phyloP scores from a whole-genome alignment of 2,329 filamentous ascomycete species.

The Apiospora pterosperma region DNA sequence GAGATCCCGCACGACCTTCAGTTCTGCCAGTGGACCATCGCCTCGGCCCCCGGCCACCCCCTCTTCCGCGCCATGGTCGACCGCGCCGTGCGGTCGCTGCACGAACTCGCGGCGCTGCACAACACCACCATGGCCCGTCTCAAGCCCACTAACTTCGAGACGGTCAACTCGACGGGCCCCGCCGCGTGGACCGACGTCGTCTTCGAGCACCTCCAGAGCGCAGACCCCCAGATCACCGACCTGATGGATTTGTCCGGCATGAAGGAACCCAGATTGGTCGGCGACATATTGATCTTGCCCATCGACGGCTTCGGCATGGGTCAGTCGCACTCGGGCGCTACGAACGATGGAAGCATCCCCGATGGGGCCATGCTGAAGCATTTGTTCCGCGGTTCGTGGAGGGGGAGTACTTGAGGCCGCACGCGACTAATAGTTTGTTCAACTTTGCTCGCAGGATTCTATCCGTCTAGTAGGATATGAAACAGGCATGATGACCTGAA shows the following conservation, averaged over 20 bases:
- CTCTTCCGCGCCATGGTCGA: conserved; percentile 24
- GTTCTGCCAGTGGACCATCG: conserved; percentile 34
- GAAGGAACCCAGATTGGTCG: conserved; percentile 10
- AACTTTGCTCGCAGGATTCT: not conserved
- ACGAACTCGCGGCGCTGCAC: conserved; percentile 11
- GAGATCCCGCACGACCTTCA: conserved; percentile 26
- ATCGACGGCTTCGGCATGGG: conserved; percentile 27
- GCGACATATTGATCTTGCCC: conserved; percentile 20
- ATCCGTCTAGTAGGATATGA: not conserved
- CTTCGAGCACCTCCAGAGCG: conserved; percentile 21
- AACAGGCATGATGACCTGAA: not conserved
- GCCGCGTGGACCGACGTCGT: conserved; percentile 30
- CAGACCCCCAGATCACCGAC: conserved; percentile 15
- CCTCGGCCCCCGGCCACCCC: conserved; percentile 28
- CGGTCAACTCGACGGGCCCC: conserved; percentile 29
- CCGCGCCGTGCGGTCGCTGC: conserved; percentile 18
- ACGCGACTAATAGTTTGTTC: not conserved
- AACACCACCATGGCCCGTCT: conserved; percentile 10
- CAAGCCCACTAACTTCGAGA: conserved; percentile 21
- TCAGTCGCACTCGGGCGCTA: conserved; percentile 23
- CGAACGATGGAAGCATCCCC: conserved; percentile 22
- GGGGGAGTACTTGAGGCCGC: not conserved
- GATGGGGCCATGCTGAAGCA: conserved; percentile 23
- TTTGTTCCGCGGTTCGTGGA: conserved; percentile 21
- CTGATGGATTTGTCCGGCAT: conserved; percentile 11